Conservation (phyloP, 352 stramenopile species). For the Aphanomyces cochlioides region DNA sequence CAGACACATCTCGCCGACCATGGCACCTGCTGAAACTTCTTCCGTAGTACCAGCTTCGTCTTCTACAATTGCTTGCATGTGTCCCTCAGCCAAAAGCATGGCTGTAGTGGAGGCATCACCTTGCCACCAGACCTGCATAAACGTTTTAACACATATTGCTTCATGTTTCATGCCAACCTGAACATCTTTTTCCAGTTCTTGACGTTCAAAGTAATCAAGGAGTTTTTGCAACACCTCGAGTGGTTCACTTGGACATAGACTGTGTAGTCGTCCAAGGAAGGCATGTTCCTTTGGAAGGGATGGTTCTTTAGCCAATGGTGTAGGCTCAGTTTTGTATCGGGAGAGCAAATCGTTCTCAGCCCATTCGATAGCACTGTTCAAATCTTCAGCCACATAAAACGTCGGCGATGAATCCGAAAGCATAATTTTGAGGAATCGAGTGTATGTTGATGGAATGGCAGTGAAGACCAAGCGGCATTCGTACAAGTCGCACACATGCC, state of each 20-base stretch:
- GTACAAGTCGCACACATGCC: conserved; percentile 54
- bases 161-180: too few species aligned
- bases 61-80: conserved; percentile 64
- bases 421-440: conserved; percentile 41
- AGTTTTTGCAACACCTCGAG: conserved; percentile 57
- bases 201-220: conserved; percentile 66
- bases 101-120: conserved; percentile 49
- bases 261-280: conserved; percentile 41
- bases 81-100: conserved; percentile 60
- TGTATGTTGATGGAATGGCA: conserved; percentile 56
- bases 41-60: conserved; percentile 77
- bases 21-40: conserved; percentile 57
- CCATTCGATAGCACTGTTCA: conserved; percentile 70
- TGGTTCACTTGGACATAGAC: conserved; percentile 65
- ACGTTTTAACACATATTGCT: too few species aligned
- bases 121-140: conserved; percentile 58
- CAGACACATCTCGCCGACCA: conserved; percentile 77
- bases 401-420: conserved; percentile 15
- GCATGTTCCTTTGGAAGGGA: conserved; percentile 12
- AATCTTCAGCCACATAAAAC: conserved; percentile 55
- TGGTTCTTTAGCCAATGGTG: neutral
- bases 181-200: conserved; percentile 49
- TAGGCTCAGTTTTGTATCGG: conserved; percentile 32
- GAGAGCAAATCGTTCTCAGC: conserved; percentile 63
- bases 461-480: conserved; percentile 66